Base-by-base conservation (phyloP, 495 filamentous ascomycete species). In the Aspergillus biplanus region DNA sequence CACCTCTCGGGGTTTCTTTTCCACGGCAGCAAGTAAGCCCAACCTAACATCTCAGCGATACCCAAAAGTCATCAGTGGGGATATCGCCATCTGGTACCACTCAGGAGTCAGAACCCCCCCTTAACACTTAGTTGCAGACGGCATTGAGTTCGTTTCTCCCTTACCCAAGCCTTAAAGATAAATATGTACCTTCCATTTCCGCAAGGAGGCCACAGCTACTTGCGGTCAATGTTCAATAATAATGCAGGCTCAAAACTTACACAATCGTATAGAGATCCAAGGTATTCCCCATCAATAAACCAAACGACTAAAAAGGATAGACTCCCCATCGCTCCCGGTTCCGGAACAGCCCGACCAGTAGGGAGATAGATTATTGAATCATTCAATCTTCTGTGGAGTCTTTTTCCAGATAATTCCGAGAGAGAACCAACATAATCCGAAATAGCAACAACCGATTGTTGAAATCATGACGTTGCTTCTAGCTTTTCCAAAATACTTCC, bases 51-150 rank as follows among this genome's bases (percentile, higher is more conserved):
- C 21, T 50, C 16, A 50, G 18, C 16, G 54, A 57, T 57, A 57
- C 33, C 47, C 47, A 50, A 50, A 21, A 47, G 39, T 58, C 47
- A 53, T 58, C 53, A 18, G 56, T 63, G 61, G 65, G 58, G 59
- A n/a, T 33, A 18, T 6, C 33, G 65, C 59, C 54, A 62, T 66
- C 48, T 62, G 64, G 64, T 66, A 52, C 64, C 59, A 62, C 53
- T 62, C 35, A 31, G 42, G 31, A 44, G 33, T 59, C 52, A 12
- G 44, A 27, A 27, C 21, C 2, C 21, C 21, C 21, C 21, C 60
- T 54, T 52, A 48, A 39, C 27, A 21, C 11, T 37, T 48, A 11
- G 39, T 44, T 12, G 39, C 8, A 44, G 37, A 13, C 13, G 37
- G 37, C 21, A 2, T 27, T 44, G 11, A 44, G 11, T 15, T 44